These are phyloP conservation scores for Paecilomyces sp. DNA, from an alignment of 2,329 filamentous ascomycete genomes.

Conservation along the genomic window DNA sequence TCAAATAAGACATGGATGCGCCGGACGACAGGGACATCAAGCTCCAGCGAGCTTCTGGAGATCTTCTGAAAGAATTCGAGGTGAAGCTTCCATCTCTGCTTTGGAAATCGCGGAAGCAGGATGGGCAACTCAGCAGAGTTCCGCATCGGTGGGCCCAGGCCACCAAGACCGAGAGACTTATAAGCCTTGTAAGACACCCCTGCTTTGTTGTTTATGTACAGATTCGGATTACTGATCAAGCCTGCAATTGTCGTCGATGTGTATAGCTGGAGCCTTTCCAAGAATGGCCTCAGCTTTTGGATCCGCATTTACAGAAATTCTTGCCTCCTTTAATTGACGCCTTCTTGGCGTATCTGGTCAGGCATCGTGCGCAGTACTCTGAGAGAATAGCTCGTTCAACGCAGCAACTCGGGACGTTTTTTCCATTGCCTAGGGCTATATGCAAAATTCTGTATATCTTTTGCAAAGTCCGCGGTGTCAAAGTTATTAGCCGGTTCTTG, in stretches of 20 bases:
- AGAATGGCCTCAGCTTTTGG: slow-evolving; percentile 88
- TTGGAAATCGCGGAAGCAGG: slow-evolving; percentile 25
- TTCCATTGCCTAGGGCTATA: slow-evolving; percentile 61
- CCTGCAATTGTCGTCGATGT: background rate
- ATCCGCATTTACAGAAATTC: slow-evolving; percentile 70
- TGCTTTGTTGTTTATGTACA: slow-evolving; percentile 3
- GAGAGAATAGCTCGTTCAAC: slow-evolving; percentile 24
- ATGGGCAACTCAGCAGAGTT: slow-evolving; percentile 16
- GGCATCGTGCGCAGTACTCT: slow-evolving; percentile 35
- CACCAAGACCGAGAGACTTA: slow-evolving; percentile 31
- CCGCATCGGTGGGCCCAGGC: slow-evolving; percentile 32
- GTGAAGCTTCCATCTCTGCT: slow-evolving; percentile 35
- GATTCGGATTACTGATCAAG: slow-evolving; percentile 7
- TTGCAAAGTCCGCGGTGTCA: slow-evolving; percentile 90
- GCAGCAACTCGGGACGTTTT: slow-evolving; percentile 28
- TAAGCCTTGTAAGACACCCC: slow-evolving; percentile 29
- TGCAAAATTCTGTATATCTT: slow-evolving; percentile 78
- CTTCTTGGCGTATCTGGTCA: slow-evolving; percentile 59
- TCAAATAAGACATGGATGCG: slow-evolving; percentile 33
- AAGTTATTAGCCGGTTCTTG: slow-evolving; percentile 84
- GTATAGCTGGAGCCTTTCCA: slow-evolving; percentile 75
- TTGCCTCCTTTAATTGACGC: slow-evolving; percentile 68
- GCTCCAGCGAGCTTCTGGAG: slow-evolving; percentile 39
- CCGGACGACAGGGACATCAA: slow-evolving; percentile 38
- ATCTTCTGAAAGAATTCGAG: slow-evolving; percentile 36